These are phyloP conservation scores for Ceratobasidium sp. DNA, from an alignment of 1,284 basidiomycete species.

Conservation along the genomic window DNA sequence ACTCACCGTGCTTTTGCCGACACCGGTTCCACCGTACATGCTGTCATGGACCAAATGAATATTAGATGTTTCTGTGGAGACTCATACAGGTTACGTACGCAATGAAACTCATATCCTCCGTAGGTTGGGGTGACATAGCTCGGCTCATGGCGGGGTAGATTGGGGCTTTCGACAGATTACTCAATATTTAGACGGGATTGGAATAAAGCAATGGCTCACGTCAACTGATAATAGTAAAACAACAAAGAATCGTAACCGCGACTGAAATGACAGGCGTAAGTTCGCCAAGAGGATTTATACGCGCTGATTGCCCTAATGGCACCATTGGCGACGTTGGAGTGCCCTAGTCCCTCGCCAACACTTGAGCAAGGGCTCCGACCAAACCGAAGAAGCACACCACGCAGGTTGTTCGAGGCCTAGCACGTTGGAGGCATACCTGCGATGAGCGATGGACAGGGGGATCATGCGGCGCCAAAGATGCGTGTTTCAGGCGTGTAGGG, in stretches of 20 bases:
- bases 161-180: neutral
- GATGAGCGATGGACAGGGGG: neutral
- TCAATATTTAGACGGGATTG: no score
- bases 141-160: conserved; percentile 8
- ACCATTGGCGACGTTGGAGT: neutral
- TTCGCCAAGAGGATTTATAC: neutral
- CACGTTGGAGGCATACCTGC: neutral
- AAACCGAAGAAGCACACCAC: conserved; percentile 4
- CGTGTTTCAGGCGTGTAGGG: neutral
- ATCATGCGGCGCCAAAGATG: neutral
- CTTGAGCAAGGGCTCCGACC: no score
- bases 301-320: neutral
- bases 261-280: neutral
- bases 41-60: neutral
- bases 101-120: conserved; percentile 17
- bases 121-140: neutral
- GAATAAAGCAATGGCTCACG: no score
- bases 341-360: neutral
- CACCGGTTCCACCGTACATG: conserved; percentile 37
- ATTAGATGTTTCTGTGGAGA: neutral
- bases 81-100: neutral
- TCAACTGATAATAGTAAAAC: neutral
- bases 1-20: conserved; percentile 32
- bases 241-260: neutral
- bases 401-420: neutral